These are phyloP conservation scores for Circinella umbellata DNA, from an alignment of 371 early-diverging fungal species.

Conservation along the genomic window DNA sequence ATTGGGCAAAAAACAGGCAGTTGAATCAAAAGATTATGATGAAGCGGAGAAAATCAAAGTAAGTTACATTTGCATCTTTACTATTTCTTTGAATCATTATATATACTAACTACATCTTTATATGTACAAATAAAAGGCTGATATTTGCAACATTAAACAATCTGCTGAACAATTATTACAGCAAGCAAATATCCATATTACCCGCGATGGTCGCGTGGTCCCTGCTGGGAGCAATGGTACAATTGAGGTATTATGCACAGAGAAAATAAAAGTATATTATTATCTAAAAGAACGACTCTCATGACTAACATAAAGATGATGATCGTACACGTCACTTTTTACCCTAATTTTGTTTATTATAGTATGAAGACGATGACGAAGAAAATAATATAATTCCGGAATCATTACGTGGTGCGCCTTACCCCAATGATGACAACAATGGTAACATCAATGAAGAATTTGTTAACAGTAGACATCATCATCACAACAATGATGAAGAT, in stretches of 20 bases:
- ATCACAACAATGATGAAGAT: constrained; percentile 11
- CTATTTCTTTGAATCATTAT: no score
- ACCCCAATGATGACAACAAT: neutral
- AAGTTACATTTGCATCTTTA: no score
- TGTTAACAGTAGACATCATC: neutral
- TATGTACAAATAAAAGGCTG: constrained; percentile 9
- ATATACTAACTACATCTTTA: no score
- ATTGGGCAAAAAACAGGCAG: constrained; percentile 63
- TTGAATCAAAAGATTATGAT: constrained; percentile 75
- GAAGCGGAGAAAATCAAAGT: constrained; percentile 73
- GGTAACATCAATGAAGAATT: neutral
- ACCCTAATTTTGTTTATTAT: neutral
- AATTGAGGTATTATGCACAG: neutral
- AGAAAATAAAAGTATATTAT: neutral
- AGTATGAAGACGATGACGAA: constrained; percentile 1
- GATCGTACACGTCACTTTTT: neutral
- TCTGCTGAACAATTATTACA: constrained; percentile 23
- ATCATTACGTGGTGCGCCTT: neutral
- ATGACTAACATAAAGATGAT: constrained; percentile 9
- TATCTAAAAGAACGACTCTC: neutral
- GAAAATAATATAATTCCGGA: neutral
- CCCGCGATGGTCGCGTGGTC: constrained; percentile 24
- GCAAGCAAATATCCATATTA: constrained; percentile 23
- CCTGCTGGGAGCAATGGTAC: constrained; percentile 11
- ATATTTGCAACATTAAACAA: constrained; percentile 26